Evolutionary conservation across 2,329 filamentous ascomycete genomes (phyloP).

Genomic region (Scortechinia acanthostroma): DNA sequence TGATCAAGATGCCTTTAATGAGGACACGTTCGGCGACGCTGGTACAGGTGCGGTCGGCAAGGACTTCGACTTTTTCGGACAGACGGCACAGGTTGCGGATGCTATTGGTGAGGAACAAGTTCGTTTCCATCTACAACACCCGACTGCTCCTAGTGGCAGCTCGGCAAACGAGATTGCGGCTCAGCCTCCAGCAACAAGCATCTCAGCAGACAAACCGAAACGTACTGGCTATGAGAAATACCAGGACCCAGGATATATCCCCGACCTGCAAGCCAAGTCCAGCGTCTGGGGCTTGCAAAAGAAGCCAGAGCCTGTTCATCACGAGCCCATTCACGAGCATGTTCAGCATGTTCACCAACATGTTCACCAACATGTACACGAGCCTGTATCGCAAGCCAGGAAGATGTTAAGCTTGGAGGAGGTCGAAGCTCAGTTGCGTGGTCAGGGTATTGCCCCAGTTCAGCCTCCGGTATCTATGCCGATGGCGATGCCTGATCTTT

Average conservation of each 20-base stretch:
- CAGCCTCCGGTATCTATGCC: constrained; percentile 20
- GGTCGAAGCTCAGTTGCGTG: constrained; percentile 86
- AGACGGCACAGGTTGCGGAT: constrained; percentile 78
- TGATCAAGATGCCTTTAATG: constrained; percentile 87
- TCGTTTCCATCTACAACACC: constrained; percentile 71
- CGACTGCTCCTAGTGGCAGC: constrained; percentile 29
- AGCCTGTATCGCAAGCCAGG: constrained; percentile 33
- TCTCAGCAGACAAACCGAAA: constrained; percentile 10
- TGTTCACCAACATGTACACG: no score
- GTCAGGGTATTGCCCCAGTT: constrained; percentile 46
- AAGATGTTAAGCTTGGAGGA: constrained; percentile 96
- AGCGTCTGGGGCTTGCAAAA: constrained; percentile 82
- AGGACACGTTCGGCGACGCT: constrained; percentile 74
- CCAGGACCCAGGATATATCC: constrained; percentile 73
- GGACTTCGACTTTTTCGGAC: constrained; percentile 95
- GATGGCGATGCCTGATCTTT: constrained; percentile 8
- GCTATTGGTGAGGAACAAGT: constrained; percentile 87
- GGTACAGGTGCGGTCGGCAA: constrained; percentile 54
- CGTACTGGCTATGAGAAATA: constrained; percentile 90
- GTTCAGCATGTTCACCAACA: no score
- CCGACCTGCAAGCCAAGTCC: constrained; percentile 85
- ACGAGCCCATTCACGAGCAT: constrained; percentile 14
- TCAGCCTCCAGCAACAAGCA: constrained; percentile 45
- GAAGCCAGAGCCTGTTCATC: constrained; percentile 26
- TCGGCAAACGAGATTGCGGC: constrained; percentile 26